Evolutionary conservation across 345 rosid genomes (phyloP).

Genomic region (Pugionium cornutum): DNA sequence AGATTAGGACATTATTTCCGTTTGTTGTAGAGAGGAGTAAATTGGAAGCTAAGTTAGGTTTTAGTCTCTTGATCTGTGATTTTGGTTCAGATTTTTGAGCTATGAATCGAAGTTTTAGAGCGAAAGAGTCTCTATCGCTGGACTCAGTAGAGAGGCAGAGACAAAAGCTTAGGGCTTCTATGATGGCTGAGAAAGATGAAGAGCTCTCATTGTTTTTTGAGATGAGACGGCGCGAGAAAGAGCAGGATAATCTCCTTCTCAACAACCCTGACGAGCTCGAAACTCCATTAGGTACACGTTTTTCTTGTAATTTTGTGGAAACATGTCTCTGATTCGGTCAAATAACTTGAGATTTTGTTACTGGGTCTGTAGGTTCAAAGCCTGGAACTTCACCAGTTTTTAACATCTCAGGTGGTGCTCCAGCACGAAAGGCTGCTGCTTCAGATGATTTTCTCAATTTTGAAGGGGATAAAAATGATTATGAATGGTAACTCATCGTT

Average conservation of each 20-base stretch:
- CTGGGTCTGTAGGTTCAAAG: conserved; percentile 58
- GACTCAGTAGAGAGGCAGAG: conserved; percentile 73
- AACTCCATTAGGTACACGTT: conserved; percentile 61
- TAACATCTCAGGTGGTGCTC: conserved; percentile 59
- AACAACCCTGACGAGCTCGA: conserved; percentile 64
- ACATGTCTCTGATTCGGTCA: conserved; percentile 2
- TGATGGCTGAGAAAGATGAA: conserved; percentile 92
- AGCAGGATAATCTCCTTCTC: conserved; percentile 60
- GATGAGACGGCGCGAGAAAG: conserved; percentile 88
- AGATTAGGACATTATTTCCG: conserved; percentile 36
- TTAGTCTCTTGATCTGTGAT: conserved; percentile 36
- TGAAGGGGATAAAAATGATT: conserved; percentile 89
- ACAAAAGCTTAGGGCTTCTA: conserved; percentile 72
- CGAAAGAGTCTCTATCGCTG: conserved; percentile 72
- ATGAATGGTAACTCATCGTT: conserved; percentile 71
- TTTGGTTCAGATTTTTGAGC: conserved; percentile 12
- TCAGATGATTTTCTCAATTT: conserved; percentile 89
- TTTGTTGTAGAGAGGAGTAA: conserved; percentile 36
- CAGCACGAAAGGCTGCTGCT: conserved; percentile 60
- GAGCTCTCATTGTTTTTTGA: conserved; percentile 90
- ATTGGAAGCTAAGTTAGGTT: conserved; percentile 47
- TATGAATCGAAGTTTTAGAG: conserved; percentile 97
- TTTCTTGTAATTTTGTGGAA: conserved; percentile 3
- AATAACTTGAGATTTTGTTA: conserved; percentile 7
- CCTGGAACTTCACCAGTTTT: conserved; percentile 83